A percentile compares a stretch with the other conserved stretches of the same genome.
Conservation (phyloP, 192 early-diverging fungal species). For the Thamnidium elegans region DNA sequence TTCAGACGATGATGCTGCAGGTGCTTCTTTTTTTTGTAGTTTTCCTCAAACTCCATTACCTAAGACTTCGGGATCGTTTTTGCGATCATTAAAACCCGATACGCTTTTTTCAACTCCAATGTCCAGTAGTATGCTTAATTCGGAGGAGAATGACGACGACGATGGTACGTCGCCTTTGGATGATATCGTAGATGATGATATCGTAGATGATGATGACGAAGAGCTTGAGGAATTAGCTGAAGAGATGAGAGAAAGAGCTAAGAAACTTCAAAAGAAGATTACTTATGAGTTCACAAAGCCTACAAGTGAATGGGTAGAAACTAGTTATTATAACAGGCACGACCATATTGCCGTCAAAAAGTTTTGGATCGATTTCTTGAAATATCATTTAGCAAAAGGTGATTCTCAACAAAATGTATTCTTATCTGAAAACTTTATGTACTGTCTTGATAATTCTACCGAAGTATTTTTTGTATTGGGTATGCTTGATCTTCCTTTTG, state of each 20-base stretch:
- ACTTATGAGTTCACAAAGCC: slow-evolving; percentile 8
- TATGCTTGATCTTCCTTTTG: slow-evolving; percentile 37
- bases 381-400: not conserved
- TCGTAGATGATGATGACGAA: slow-evolving; percentile 14
- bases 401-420: not conserved
- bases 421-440: slow-evolving; percentile 37
- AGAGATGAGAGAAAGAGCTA: slow-evolving; percentile 10
- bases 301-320: slow-evolving; percentile 23
- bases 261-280: not conserved
- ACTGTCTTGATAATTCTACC: slow-evolving; percentile 30
- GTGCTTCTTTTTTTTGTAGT: not conserved
- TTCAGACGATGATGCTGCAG: too few species aligned
- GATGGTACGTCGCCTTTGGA: not conserved
- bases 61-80: too few species aligned
- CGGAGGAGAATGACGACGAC: not conserved
- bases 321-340: slow-evolving; percentile 2
- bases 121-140: too few species aligned
- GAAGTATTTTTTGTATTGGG: slow-evolving; percentile 39
- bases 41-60: too few species aligned
- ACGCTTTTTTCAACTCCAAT: too few species aligned
- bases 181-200: too few species aligned
- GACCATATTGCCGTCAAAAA: slow-evolving; percentile 17
- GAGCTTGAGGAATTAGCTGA: slow-evolving; percentile 2
- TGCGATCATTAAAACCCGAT: too few species aligned
- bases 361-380: slow-evolving; percentile 48